Evolutionary conservation across 1,139 yeast genomes (phyloP).

Genomic region (Candida frijolesensis): DNA sequence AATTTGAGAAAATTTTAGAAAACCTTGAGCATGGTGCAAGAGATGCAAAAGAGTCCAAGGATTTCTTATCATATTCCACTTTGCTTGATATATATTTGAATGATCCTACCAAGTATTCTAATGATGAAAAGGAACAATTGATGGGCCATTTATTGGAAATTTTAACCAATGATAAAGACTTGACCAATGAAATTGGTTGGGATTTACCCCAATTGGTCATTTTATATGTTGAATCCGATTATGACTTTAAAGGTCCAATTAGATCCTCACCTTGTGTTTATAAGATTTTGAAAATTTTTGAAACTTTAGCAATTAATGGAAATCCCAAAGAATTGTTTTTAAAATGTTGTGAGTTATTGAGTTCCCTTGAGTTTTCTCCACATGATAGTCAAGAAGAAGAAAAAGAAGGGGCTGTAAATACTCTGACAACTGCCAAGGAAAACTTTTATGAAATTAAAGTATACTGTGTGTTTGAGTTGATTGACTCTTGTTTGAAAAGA

Average conservation of each 20-base stretch:
- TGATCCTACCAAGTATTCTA: constrained; percentile 48
- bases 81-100: constrained; percentile 62
- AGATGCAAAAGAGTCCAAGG: constrained; percentile 48
- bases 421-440: constrained; percentile 20
- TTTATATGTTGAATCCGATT: constrained; percentile 39
- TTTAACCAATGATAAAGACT: constrained; percentile 38
- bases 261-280: constrained; percentile 38
- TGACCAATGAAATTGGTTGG: constrained; percentile 81
- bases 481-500: constrained; percentile 52
- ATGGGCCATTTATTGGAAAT: constrained; percentile 38
- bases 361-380: constrained; percentile 22
- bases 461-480: constrained; percentile 63
- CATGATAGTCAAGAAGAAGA: too few relatives aligned
- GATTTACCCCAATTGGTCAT: constrained; percentile 72
- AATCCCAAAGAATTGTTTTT: constrained; percentile 79
- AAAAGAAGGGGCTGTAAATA: constrained; percentile 9
- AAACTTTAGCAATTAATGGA: constrained; percentile 62
- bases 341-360: constrained; percentile 64
- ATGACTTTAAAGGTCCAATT: constrained; percentile 21
- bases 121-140: constrained; percentile 52
- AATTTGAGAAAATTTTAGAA: constrained; percentile 30
- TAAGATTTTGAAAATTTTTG: constrained; percentile 53
- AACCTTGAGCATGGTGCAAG: constrained; percentile 36
- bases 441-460: constrained; percentile 56
- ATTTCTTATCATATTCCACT: constrained; percentile 73